These are phyloP conservation scores for Alopecurus myosuroides DNA, from an alignment of 176 grass and related monocot species.

Conservation along the genomic window DNA sequence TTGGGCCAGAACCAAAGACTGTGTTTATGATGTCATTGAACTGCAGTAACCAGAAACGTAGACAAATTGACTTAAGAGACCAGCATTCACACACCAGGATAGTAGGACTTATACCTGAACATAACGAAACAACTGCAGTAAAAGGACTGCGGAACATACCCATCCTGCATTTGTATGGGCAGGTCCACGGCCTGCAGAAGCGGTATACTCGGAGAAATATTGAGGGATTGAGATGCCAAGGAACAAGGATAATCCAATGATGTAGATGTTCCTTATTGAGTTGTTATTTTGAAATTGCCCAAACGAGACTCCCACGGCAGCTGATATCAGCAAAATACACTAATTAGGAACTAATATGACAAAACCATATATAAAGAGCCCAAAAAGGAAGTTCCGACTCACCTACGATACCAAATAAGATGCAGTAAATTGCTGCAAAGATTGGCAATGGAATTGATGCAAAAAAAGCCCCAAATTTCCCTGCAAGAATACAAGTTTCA, in stretches of 20 bases:
- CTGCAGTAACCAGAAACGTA: slow-evolving; percentile 32
- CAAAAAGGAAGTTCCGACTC: slow-evolving; percentile 21
- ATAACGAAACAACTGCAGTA: neutral
- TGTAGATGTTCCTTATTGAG: slow-evolving; percentile 96
- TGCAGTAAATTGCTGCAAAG: slow-evolving; percentile 86
- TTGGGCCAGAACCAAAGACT: slow-evolving; percentile 69
- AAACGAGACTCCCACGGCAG: slow-evolving; percentile 89
- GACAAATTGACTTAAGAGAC: neutral
- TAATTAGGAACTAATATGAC: slow-evolving; percentile 12
- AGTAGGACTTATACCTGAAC: neutral
- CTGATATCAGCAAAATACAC: slow-evolving; percentile 26
- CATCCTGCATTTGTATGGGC: slow-evolving; percentile 88
- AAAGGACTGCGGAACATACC: slow-evolving; percentile 43
- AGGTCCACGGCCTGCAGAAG: slow-evolving; percentile 62
- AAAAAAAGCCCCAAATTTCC: slow-evolving; percentile 98
- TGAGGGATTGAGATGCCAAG: slow-evolving; percentile 91
- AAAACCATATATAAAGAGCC: neutral
- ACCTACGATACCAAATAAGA: slow-evolving; percentile 94
- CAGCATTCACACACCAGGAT: neutral
- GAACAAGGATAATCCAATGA: slow-evolving; percentile 73
- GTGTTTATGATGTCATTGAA: slow-evolving; percentile 98
- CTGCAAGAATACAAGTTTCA: slow-evolving; percentile 34
- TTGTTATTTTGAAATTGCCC: slow-evolving; percentile 90
- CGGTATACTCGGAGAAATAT: slow-evolving; percentile 79
- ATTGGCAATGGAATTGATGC: slow-evolving; percentile 94